Conservation (phyloP, 768 basidiomycete species). For the Lactarius vividus region DNA sequence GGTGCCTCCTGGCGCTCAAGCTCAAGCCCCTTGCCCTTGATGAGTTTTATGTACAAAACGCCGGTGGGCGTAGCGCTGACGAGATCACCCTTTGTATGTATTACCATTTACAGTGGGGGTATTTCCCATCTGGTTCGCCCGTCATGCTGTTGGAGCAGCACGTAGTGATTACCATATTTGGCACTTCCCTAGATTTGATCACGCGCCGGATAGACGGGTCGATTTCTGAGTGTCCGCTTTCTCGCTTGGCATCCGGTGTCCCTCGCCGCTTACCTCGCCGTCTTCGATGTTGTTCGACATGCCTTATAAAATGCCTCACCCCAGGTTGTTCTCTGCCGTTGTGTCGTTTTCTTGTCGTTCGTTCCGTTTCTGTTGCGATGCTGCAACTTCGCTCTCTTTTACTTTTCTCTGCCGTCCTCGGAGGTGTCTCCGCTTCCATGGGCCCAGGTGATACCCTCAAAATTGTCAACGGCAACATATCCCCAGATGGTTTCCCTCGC, state of each 20-base stretch:
- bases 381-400: constrained; percentile 1
- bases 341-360: neutral
- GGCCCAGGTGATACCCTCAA: neutral
- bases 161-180: no score
- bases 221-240: no score
- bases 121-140: neutral
- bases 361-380: neutral
- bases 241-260: no score
- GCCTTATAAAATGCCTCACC: constrained; percentile 10
- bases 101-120: neutral
- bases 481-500: constrained; percentile 8
- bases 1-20: neutral
- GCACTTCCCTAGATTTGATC: no score
- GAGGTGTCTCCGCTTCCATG: neutral
- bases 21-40: neutral
- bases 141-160: neutral
- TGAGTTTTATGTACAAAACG: neutral
- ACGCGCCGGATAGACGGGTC: no score
- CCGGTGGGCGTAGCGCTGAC: neutral
- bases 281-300: neutral
- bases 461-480: constrained; percentile 6
- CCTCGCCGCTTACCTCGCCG: no score
- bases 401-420: neutral
- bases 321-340: neutral
- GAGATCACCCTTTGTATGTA: no score